Conservation (phyloP, 768 basidiomycete species). For the Boletus coccyginus region DNA sequence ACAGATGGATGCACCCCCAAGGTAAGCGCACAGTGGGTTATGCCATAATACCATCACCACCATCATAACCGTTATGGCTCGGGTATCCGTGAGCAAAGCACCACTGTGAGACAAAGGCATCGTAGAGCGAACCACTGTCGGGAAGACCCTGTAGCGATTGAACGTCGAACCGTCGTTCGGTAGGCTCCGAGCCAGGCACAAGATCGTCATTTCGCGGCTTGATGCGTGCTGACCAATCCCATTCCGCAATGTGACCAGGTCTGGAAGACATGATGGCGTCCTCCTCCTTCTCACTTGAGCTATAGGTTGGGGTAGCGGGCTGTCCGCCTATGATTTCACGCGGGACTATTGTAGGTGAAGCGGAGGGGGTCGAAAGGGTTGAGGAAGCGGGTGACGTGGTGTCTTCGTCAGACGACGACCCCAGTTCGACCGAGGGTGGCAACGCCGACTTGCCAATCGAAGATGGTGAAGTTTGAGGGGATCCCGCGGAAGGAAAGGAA, state of each 20-base stretch:
- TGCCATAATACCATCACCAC: conserved; percentile 17
- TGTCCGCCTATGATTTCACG: conserved; percentile 27
- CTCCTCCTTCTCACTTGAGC: neutral
- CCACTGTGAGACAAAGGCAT: conserved; percentile 65
- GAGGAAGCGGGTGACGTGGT: conserved; percentile 25
- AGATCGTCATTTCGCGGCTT: neutral
- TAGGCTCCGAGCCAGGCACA: conserved; percentile 24
- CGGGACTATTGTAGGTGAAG: conserved; percentile 20
- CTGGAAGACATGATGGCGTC: neutral
- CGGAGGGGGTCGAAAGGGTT: conserved; percentile 24
- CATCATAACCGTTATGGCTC: conserved; percentile 9
- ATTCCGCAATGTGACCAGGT: conserved; percentile 12
- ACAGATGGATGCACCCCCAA: neutral
- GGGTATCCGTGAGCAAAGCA: conserved; percentile 56
- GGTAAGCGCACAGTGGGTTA: neutral
- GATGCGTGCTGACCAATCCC: conserved; percentile 22
- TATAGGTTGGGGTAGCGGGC: conserved; percentile 13
- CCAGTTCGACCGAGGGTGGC: neutral
- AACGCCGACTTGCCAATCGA: neutral
- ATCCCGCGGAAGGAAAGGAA: neutral
- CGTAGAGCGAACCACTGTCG: conserved; percentile 41
- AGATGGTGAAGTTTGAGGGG: neutral
- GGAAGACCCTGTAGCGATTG: neutral
- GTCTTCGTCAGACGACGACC: conserved; percentile 10
- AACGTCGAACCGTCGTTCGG: neutral